Evolutionary conservation across 306 rosid species (phyloP).

Genomic region (Trichosanthes truncata): DNA sequence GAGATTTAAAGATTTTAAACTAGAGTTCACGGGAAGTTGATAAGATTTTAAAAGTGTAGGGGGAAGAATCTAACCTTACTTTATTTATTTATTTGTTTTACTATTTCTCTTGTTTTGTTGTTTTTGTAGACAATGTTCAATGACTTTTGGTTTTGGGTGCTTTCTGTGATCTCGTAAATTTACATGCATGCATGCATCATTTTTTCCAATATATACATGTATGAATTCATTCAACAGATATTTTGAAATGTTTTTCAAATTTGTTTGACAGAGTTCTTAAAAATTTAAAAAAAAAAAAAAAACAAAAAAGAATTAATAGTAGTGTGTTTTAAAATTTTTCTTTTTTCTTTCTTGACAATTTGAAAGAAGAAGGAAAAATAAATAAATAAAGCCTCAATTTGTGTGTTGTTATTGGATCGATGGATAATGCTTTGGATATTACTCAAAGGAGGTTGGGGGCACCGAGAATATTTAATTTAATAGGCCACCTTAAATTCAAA

Average conservation of each 20-base stretch:
- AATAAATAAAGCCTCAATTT: background rate
- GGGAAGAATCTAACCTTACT: background rate
- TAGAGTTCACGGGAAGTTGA: constrained; percentile 1
- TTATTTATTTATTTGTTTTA: background rate
- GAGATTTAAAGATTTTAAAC: background rate
- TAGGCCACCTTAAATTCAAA: background rate
- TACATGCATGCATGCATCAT: background rate
- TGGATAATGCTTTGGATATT: background rate
- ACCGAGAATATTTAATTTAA: background rate
- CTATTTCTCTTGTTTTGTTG: too few relatives aligned
- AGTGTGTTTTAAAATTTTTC: too few relatives aligned
- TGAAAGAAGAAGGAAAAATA: background rate
- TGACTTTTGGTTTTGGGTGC: background rate
- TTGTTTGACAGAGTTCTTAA: too few relatives aligned
- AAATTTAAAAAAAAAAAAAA: too few relatives aligned
- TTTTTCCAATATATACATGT: too few relatives aligned
- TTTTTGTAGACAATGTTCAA: background rate
- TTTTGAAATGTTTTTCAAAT: too few relatives aligned
- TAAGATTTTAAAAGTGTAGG: background rate
- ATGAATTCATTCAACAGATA: too few relatives aligned
- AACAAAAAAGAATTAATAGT: too few relatives aligned
- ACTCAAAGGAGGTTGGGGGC: background rate
- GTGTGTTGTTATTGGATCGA: background rate
- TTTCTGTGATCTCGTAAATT: background rate
- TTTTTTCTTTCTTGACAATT: background rate